phyloP scores from a whole-genome alignment of 768 basidiomycete genomes.

The Lentinula aciculospora region DNA sequence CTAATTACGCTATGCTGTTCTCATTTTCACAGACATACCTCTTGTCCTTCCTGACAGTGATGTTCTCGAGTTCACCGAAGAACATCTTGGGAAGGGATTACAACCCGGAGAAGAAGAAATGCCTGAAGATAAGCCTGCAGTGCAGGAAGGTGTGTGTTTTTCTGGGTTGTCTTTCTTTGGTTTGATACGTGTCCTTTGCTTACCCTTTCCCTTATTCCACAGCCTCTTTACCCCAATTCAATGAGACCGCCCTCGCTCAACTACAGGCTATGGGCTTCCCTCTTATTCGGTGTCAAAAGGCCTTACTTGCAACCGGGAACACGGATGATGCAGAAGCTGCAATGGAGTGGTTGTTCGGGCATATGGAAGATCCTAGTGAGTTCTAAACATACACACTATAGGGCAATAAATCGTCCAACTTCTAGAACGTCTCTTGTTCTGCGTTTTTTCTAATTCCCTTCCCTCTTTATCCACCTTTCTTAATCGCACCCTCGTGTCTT shows the following conservation, averaged over 20 bases:
- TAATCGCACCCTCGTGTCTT: background rate
- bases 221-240: constrained; percentile 48
- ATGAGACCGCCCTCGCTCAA: constrained; percentile 67
- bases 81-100: constrained; percentile 64
- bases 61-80: constrained; percentile 49
- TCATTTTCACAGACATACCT: constrained; percentile 67
- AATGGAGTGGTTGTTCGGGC: constrained; percentile 93
- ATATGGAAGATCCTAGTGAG: constrained; percentile 91
- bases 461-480: background rate
- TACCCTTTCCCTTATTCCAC: constrained; percentile 22
- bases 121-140: constrained; percentile 37
- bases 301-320: constrained; percentile 83
- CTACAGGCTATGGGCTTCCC: constrained; percentile 94
- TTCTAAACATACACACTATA: background rate
- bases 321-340: constrained; percentile 63
- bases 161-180: background rate
- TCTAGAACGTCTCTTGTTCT: too few species aligned
- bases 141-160: background rate
- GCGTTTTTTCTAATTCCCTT: too few species aligned
- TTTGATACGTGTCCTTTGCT: too few species aligned
- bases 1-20: too few species aligned
- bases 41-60: constrained; percentile 60
- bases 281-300: constrained; percentile 78
- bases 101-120: constrained; percentile 67
- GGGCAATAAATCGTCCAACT: too few species aligned